Base-by-base conservation (phyloP, 208 protist genomes). In the Trypanosoma cruzi region DNA sequence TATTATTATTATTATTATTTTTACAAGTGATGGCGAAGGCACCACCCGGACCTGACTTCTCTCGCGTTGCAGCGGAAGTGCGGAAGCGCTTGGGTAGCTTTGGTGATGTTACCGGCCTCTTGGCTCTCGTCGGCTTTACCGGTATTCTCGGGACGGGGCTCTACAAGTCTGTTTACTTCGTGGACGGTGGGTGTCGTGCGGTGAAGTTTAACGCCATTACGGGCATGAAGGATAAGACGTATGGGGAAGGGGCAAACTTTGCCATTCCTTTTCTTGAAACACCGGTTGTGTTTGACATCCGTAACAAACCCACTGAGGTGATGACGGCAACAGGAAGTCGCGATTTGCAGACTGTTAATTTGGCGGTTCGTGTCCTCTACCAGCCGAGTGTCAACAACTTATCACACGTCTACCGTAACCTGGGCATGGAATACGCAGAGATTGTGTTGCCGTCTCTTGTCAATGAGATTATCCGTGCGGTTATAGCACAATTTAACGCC, bases 401-500 rank as follows among this genome's bases (percentile, higher is more conserved):
- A 26, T 94, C 97, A 64, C 67, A 88, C 34, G 97, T 99, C 50
- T 99, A 98, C 73, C 86, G 92, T 58, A 85, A 93, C 57, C 85
- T 99, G 31, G 98, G 98, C 46, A 84, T 93, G 53, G 97, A 99
- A 76, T 99, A 98, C 87, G 97, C 97, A 34, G 97, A 99, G 73
- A 97, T 97, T 53, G 97, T 99, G 13, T 84, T 99, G 56, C 98
- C 98, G 4, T 99, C 98, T 1, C 98, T 99, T 36, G 94, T 97
- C 36, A 99, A 99, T 79, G 99, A 99, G 83, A 98, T 99, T 49
- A 95, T 99, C 64, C 99, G 99, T 64, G 85, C 91, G 49, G 97
- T 99, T 0, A 98, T 99, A 63, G 99, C 99, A 20, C 98, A 99
- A 83, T 99, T 99, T 80, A 99, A 99, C 79, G 99, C 98, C 8